Evolutionary conservation across 805 yeast species (phyloP).

Genomic region (Millerago galiae): DNA sequence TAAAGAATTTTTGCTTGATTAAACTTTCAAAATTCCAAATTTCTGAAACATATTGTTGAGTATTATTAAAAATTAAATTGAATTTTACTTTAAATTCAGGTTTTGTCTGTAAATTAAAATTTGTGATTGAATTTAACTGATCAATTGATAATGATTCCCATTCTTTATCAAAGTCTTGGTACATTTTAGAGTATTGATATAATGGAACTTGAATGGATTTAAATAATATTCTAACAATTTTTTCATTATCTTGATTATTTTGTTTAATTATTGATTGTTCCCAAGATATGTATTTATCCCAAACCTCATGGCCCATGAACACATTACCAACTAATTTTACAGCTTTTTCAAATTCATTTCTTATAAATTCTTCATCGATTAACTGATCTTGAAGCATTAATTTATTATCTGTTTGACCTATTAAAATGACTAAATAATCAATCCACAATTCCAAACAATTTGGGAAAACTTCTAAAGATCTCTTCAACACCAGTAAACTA

Average conservation of each 20-base stretch:
- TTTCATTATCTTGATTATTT: conserved; percentile 29
- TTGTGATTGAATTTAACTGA: neutral
- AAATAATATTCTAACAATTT: conserved; percentile 35
- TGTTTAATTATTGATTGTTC: conserved; percentile 24
- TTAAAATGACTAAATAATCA: conserved; percentile 52
- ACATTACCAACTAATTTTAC: conserved; percentile 53
- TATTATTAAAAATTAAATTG: conserved; percentile 11
- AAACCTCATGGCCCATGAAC: conserved; percentile 70
- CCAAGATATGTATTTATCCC: conserved; percentile 74
- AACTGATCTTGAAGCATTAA: neutral
- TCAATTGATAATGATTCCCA: conserved; percentile 1
- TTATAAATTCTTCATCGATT: conserved; percentile 25
- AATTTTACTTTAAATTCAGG: conserved; percentile 10
- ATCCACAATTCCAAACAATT: conserved; percentile 61
- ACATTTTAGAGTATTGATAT: conserved; percentile 69
- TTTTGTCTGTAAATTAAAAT: conserved; percentile 17
- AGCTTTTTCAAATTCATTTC: conserved; percentile 43
- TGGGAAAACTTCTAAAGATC: conserved; percentile 45
- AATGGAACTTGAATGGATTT: conserved; percentile 56
- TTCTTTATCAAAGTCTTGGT: conserved; percentile 14
- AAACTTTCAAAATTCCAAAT: conserved; percentile 72
- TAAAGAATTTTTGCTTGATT: conserved; percentile 53
- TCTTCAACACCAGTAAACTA: conserved; percentile 39
- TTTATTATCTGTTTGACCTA: conserved; percentile 33
- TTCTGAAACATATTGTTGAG: conserved; percentile 18